These are phyloP conservation scores for Euptelea pleiosperma DNA, from an alignment of 164 flowering plant species.

Conservation along the genomic window DNA sequence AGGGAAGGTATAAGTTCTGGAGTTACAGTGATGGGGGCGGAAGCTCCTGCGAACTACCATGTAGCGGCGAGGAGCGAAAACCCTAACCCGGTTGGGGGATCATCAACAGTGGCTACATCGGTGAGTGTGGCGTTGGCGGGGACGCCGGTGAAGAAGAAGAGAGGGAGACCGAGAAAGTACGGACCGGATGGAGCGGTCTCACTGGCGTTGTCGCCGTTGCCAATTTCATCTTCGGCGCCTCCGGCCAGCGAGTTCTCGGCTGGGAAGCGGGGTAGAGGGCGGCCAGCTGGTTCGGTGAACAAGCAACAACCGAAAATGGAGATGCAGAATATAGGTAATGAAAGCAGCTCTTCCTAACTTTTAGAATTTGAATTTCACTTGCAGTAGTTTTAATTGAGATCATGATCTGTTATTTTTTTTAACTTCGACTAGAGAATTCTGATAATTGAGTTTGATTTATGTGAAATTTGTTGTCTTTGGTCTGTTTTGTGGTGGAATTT, in stretches of 20 bases:
- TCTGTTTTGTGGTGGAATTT: neutral
- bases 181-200: slow-evolving; percentile 54
- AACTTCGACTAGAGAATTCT: neutral
- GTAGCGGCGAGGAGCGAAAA: slow-evolving; percentile 66
- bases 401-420: neutral
- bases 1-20: slow-evolving; percentile 50
- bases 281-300: slow-evolving; percentile 51
- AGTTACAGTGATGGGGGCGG: slow-evolving; percentile 81
- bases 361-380: neutral
- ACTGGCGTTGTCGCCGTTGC: slow-evolving; percentile 77
- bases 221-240: slow-evolving; percentile 68
- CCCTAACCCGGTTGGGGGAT: slow-evolving; percentile 35
- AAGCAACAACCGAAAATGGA: slow-evolving; percentile 45
- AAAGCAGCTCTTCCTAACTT: neutral
- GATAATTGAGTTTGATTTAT: slow-evolving; percentile 8
- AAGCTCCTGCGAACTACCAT: slow-evolving; percentile 79
- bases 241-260: slow-evolving; percentile 65
- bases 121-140: slow-evolving; percentile 20
- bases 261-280: slow-evolving; percentile 61
- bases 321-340: slow-evolving; percentile 52
- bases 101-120: slow-evolving; percentile 28
- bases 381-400: neutral
- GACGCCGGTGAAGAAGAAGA: slow-evolving; percentile 69
- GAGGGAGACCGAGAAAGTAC: slow-evolving; percentile 94
- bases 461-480: slow-evolving; percentile 4